Percentiles rank a stretch among this genome's conserved stretches.
These are phyloP conservation scores for Coniella vitis DNA, from an alignment of 2,329 filamentous ascomycete genomes.

Conservation along the genomic window DNA sequence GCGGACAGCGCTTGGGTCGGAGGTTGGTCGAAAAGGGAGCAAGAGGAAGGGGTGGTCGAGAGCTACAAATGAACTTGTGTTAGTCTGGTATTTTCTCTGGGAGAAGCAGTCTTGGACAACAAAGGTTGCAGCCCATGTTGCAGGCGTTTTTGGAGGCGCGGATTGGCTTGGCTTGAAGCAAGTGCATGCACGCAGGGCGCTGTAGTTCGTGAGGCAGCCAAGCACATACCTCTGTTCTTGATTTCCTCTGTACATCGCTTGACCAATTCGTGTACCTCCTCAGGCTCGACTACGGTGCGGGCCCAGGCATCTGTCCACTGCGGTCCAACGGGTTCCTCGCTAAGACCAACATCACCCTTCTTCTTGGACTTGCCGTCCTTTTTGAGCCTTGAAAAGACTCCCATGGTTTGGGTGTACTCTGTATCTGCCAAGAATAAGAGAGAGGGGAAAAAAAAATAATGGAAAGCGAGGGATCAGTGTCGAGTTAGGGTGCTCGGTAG, in stretches of 20 bases:
- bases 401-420: slow-evolving; percentile 6
- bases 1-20: slow-evolving; percentile 84
- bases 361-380: slow-evolving; percentile 72
- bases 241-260: slow-evolving; percentile 82
- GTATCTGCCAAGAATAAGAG: no score
- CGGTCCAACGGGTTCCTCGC: slow-evolving; percentile 58
- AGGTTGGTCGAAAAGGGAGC: slow-evolving; percentile 87
- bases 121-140: slow-evolving; percentile 11
- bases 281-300: slow-evolving; percentile 73
- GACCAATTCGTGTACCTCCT: slow-evolving; percentile 85
- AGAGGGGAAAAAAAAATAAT: no score
- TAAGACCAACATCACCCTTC: slow-evolving; percentile 44
- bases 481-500: slow-evolving; percentile 6
- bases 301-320: slow-evolving; percentile 85
- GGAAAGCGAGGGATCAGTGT: neutral
- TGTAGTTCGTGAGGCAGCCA: no score
- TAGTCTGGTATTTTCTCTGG: slow-evolving; percentile 15
- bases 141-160: slow-evolving; percentile 10
- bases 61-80: slow-evolving; percentile 40
- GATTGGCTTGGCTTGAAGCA: neutral
- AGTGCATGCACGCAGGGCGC: neutral
- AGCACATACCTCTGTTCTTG: slow-evolving; percentile 78
- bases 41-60: slow-evolving; percentile 89
- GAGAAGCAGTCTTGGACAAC: neutral
- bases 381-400: slow-evolving; percentile 53